A percentile compares a stretch with the other conserved stretches of the same genome.
phyloP scores from a whole-genome alignment of 768 basidiomycete species.

The Leucocoprinus leucothites region DNA sequence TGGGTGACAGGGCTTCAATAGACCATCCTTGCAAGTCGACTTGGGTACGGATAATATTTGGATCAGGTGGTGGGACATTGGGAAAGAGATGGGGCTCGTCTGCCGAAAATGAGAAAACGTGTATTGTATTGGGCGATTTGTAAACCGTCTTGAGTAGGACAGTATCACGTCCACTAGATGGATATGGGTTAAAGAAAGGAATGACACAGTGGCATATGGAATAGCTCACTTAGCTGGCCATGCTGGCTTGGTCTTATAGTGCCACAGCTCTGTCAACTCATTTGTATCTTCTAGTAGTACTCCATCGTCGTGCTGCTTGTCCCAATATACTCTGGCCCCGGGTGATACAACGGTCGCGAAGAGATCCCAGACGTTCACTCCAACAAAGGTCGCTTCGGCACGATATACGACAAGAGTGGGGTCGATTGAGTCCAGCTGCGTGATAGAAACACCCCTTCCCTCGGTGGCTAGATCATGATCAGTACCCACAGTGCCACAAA shows the following conservation, averaged over 20 bases:
- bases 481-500: slow-evolving; percentile 3
- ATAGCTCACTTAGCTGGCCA: slow-evolving; percentile 87
- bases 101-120: slow-evolving; percentile 92
- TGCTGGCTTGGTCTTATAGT: slow-evolving; percentile 84
- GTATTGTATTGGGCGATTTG: slow-evolving; percentile 92
- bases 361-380: slow-evolving; percentile 93
- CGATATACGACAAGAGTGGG: slow-evolving; percentile 94
- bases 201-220: slow-evolving; percentile 8
- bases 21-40: slow-evolving; percentile 99
- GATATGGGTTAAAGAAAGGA: slow-evolving; percentile 11
- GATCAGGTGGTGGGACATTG: slow-evolving; percentile 59
- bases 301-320: slow-evolving; percentile 87
- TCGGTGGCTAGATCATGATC: slow-evolving; percentile 60
- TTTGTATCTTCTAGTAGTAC: slow-evolving; percentile 85
- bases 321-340: slow-evolving; percentile 82
- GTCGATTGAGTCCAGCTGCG: slow-evolving; percentile 95
- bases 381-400: slow-evolving; percentile 96
- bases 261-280: slow-evolving; percentile 91
- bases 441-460: slow-evolving; percentile 85
- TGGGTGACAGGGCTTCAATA: slow-evolving; percentile 92
- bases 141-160: slow-evolving; percentile 94
- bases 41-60: slow-evolving; percentile 86
- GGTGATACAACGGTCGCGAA: slow-evolving; percentile 86
- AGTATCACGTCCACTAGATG: slow-evolving; percentile 76
- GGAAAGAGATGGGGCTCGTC: slow-evolving; percentile 89